A percentile compares a stretch with the other conserved stretches of the same genome.
Conservation (phyloP, 768 basidiomycete genomes). For the Leccinum disarticulatum region DNA sequence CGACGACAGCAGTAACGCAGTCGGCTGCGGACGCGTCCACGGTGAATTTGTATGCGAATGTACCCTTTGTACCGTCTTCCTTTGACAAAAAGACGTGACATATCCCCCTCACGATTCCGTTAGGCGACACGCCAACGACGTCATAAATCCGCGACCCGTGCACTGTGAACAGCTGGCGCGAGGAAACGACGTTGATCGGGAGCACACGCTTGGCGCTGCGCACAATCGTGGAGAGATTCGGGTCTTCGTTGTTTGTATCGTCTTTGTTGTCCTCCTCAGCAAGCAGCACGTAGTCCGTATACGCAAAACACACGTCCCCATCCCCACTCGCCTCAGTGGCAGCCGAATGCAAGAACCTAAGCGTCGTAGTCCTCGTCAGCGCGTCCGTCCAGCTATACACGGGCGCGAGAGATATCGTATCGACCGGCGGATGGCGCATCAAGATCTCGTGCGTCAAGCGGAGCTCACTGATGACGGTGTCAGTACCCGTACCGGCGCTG, state of each 20-base stretch:
- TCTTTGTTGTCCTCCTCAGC: background rate
- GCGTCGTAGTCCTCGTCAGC: constrained; percentile 9
- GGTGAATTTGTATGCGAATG: constrained; percentile 10
- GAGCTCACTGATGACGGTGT: constrained; percentile 10
- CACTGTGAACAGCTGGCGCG: constrained; percentile 12
- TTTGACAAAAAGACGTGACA: background rate
- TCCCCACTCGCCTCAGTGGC: no score
- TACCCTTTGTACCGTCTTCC: background rate
- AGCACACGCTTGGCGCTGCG: background rate
- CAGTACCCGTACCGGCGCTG: background rate
- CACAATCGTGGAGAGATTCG: background rate
- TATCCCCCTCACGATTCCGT: constrained; percentile 15
- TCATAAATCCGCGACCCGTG: constrained; percentile 3
- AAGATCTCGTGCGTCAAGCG: constrained; percentile 20
- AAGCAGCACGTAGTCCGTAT: constrained; percentile 16
- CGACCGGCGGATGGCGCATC: background rate
- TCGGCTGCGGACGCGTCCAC: constrained; percentile 15
- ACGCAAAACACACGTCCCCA: constrained; percentile 3
- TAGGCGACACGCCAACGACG: constrained; percentile 12
- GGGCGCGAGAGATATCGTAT: constrained; percentile 7
- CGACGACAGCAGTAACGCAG: constrained; percentile 3
- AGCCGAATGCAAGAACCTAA: constrained; percentile 22
- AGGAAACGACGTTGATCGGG: constrained; percentile 4
- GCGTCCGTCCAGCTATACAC: constrained; percentile 15
- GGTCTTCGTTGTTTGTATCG: background rate